Conservation (phyloP, 2,329 filamentous ascomycete genomes). For the Bipolaris sorokiniana region DNA sequence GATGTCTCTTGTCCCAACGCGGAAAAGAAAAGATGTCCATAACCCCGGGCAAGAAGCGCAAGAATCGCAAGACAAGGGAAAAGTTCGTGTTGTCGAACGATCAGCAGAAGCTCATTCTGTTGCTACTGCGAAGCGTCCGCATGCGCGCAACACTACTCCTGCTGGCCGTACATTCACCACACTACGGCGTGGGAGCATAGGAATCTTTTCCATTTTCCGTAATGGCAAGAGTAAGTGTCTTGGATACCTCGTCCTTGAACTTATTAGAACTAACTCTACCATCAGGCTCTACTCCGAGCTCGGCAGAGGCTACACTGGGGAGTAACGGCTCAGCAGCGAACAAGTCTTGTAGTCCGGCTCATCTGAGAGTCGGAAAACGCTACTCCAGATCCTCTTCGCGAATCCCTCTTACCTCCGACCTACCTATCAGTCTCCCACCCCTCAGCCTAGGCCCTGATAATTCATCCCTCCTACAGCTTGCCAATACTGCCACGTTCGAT, state of each 20-base stretch:
- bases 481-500: slow-evolving; percentile 39
- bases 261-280: slow-evolving; percentile 3
- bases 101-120: slow-evolving; percentile 19
- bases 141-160: slow-evolving; percentile 23
- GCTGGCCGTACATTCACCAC: slow-evolving; percentile 36
- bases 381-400: slow-evolving; percentile 15
- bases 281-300: slow-evolving; percentile 25
- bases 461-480: slow-evolving; percentile 33
- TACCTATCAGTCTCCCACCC: slow-evolving; percentile 15
- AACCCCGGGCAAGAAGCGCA: slow-evolving; percentile 23
- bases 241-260: not conserved
- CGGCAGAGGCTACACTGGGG: slow-evolving; percentile 10
- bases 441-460: slow-evolving; percentile 19
- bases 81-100: slow-evolving; percentile 42
- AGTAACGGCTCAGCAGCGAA: slow-evolving; percentile 21
- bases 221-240: slow-evolving; percentile 34
- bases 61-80: slow-evolving; percentile 37
- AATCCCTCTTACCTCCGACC: slow-evolving; percentile 23
- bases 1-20: slow-evolving; percentile 39
- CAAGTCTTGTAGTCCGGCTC: slow-evolving; percentile 22
- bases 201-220: slow-evolving; percentile 46
- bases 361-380: slow-evolving; percentile 8
- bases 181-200: slow-evolving; percentile 41
- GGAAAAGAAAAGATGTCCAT: slow-evolving; percentile 43
- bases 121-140: slow-evolving; percentile 21